Base-by-base conservation (phyloP, 2,329 filamentous ascomycete genomes). In the Fonsecaea monophora region DNA sequence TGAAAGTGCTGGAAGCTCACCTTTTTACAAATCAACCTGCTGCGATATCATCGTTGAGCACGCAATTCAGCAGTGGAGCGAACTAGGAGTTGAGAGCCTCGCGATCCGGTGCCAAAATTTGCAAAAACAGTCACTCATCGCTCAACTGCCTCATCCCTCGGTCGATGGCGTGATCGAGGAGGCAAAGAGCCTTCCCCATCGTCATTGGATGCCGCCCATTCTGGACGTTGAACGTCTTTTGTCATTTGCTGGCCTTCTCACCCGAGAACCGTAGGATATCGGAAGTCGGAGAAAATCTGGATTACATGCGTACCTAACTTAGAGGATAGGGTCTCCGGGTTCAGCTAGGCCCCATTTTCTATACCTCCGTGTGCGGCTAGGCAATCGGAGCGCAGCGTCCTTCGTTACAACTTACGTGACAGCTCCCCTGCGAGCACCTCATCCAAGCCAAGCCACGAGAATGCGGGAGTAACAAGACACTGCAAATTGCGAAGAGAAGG, bases 21-120 rank as follows among this genome's bases (percentile, higher is more conserved):
- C 62, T 60, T 57, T 66, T 70, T 70, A 70, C 68, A 70, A 70
- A 70, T 70, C 65, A 60, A 62, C 38, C 18, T 21, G 18, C 59
- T 58, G 53, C 65, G 65, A 63, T 68, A 66, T 67, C 66, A 67
- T 67, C 48, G 63, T 67, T 53, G 68, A 70, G 68, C 68, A 70
- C 68, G 68, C 68, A 64, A 70, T 70, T 64, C 62, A 48, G 59
- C 50, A 37, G 65, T 68, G 66, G 66, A 66, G 60, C 65, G 55
- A 55, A 60, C 63, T 66, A 64, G 64, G 42, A 62, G 62, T 69
- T 62, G 62, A 69, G 62, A 68, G 68, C 61, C 64, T 70, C 60
- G 64, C 53, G 58, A 48, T 50, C 60, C 53, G 60, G 56, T 40
- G 67, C 53, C 54, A 59, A 61, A 60, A 66, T 53, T 35, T 35